These are phyloP conservation scores for Claviceps digitariae DNA, from an alignment of 2,329 filamentous ascomycete genomes.

Conservation along the genomic window DNA sequence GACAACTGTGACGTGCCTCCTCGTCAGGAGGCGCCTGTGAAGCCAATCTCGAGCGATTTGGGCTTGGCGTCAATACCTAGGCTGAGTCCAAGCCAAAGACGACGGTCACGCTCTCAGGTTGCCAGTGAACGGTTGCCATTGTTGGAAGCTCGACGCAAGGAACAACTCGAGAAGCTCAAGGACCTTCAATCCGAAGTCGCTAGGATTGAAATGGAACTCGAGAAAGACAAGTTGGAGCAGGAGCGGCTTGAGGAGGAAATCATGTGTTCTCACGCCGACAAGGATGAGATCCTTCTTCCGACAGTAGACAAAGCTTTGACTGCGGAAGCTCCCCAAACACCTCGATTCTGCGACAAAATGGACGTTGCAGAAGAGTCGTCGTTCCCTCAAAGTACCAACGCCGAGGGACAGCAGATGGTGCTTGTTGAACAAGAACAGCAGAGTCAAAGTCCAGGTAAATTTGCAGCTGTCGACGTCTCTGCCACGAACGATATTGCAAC, in stretches of 20 bases:
- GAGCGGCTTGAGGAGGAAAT: constrained; percentile 19
- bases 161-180: constrained; percentile 32
- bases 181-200: constrained; percentile 32
- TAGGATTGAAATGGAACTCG: constrained; percentile 34
- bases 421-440: not conserved
- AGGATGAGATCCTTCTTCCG: constrained; percentile 1
- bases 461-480: not conserved
- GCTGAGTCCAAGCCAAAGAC: constrained; percentile 2
- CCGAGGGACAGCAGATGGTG: not conserved
- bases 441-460: not conserved
- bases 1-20: constrained; percentile 11
- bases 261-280: constrained; percentile 9
- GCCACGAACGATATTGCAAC: not conserved
- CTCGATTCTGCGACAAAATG: not conserved
- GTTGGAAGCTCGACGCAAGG: constrained; percentile 21
- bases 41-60: not conserved
- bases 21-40: not conserved
- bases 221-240: constrained; percentile 22
- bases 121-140: constrained; percentile 24
- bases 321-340: not conserved
- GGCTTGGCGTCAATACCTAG: not conserved
- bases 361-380: not conserved
- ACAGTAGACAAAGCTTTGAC: not conserved
- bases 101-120: constrained; percentile 18
- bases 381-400: not conserved